Percentiles rank a stretch among this genome's conserved stretches.
These are phyloP conservation scores for Suillus tomentosus DNA, from an alignment of 768 basidiomycete genomes.

Conservation along the genomic window DNA sequence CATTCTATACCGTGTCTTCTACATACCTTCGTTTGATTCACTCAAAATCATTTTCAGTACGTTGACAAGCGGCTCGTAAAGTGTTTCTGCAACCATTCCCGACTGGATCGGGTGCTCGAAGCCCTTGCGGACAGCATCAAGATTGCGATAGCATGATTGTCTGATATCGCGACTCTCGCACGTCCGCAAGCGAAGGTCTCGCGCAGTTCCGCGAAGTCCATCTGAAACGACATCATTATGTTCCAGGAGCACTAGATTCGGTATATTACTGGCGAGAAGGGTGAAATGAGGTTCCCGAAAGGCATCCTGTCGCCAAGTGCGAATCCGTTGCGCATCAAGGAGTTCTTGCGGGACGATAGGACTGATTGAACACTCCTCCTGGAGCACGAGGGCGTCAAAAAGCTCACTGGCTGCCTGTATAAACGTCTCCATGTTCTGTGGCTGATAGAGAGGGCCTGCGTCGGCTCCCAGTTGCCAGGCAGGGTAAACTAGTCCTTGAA, in stretches of 20 bases:
- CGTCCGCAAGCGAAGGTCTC: slow-evolving; percentile 54
- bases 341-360: slow-evolving; percentile 48
- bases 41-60: slow-evolving; percentile 69
- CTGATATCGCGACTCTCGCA: slow-evolving; percentile 71
- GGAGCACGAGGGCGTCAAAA: slow-evolving; percentile 60
- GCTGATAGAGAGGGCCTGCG: slow-evolving; percentile 37
- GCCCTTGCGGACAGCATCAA: slow-evolving; percentile 66
- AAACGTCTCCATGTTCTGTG: slow-evolving; percentile 47
- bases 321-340: slow-evolving; percentile 67
- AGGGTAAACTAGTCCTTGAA: slow-evolving; percentile 77
- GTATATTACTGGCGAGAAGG: slow-evolving; percentile 61
- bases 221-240: slow-evolving; percentile 54
- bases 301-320: slow-evolving; percentile 67
- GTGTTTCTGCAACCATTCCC: slow-evolving; percentile 46
- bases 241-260: slow-evolving; percentile 72
- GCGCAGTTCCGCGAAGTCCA: slow-evolving; percentile 49
- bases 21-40: slow-evolving; percentile 59
- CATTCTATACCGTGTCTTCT: neutral
- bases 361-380: slow-evolving; percentile 46
- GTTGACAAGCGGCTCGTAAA: slow-evolving; percentile 64
- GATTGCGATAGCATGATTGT: slow-evolving; percentile 72
- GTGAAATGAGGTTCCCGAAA: slow-evolving; percentile 69
- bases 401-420: slow-evolving; percentile 65
- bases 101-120: slow-evolving; percentile 66
- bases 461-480: slow-evolving; percentile 66